These are phyloP conservation scores for Cutaneotrichosporon spelunceum DNA, from an alignment of 1,284 basidiomycete species.

Conservation along the genomic window DNA sequence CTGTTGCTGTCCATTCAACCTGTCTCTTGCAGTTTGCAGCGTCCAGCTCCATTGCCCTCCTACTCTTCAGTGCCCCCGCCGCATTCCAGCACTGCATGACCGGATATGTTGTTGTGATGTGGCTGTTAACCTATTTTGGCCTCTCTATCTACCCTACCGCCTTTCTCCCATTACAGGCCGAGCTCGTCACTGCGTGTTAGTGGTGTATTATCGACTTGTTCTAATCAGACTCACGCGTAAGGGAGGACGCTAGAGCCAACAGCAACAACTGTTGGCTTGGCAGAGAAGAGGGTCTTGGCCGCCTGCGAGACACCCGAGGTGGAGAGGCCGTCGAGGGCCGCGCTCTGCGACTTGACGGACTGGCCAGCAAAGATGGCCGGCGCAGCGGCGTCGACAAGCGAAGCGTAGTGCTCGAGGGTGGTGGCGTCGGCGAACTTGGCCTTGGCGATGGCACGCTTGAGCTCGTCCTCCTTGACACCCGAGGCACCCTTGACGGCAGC, in stretches of 20 bases:
- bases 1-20: background rate
- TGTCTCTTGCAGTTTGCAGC: background rate
- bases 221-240: slow-evolving; percentile 56
- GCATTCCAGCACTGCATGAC: slow-evolving; percentile 23
- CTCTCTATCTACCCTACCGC: slow-evolving; percentile 28
- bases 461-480: slow-evolving; percentile 63
- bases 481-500: slow-evolving; percentile 64
- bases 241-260: slow-evolving; percentile 77
- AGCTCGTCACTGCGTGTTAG: slow-evolving; percentile 62
- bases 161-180: slow-evolving; percentile 60
- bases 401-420: slow-evolving; percentile 64
- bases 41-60: background rate
- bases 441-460: slow-evolving; percentile 76
- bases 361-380: slow-evolving; percentile 58
- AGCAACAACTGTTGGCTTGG: slow-evolving; percentile 79
- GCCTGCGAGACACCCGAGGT: slow-evolving; percentile 61
- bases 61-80: background rate
- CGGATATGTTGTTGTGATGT: slow-evolving; percentile 17
- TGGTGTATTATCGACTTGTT: background rate
- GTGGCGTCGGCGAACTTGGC: slow-evolving; percentile 78
- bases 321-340: slow-evolving; percentile 60
- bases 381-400: slow-evolving; percentile 61
- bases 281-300: slow-evolving; percentile 48
- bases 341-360: slow-evolving; percentile 55
- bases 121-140: slow-evolving; percentile 27